phyloP scores from a whole-genome alignment of 352 stramenopile species.

The Aphanomyces invadans region DNA sequence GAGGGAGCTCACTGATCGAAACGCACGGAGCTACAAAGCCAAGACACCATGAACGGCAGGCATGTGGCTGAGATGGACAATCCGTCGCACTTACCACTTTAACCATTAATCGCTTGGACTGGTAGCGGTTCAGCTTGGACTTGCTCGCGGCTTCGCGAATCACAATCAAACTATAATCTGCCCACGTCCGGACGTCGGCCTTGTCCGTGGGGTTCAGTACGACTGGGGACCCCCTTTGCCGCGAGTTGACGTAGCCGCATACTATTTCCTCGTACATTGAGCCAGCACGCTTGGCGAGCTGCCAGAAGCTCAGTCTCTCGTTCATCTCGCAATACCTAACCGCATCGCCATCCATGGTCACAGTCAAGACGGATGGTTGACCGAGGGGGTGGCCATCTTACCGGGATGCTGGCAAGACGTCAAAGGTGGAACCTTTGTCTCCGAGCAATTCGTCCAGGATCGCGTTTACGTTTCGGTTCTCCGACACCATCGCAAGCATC shows the following conservation, averaged over 20 bases:
- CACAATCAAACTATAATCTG: not conserved
- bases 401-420: conserved; percentile 47
- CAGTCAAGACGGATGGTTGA: not conserved
- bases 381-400: too few species aligned
- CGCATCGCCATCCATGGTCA: not conserved
- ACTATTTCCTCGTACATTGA: conserved; percentile 58
- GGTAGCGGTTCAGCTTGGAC: not conserved
- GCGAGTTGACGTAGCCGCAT: conserved; percentile 59
- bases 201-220: conserved; percentile 71
- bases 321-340: conserved; percentile 40
- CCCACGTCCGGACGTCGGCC: conserved; percentile 23
- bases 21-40: not conserved
- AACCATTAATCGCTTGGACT: not conserved
- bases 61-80: not conserved
- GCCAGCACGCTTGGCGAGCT: conserved; percentile 53
- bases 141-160: not conserved
- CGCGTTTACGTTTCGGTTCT: conserved; percentile 74
- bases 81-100: not conserved
- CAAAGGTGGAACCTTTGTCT: conserved; percentile 57
- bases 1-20: not conserved
- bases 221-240: conserved; percentile 36
- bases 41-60: not conserved
- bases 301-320: conserved; percentile 71
- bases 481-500: conserved; percentile 82
- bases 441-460: conserved; percentile 73